Conservation (phyloP, 2,329 filamentous ascomycete genomes). For the Alternaria panax region DNA sequence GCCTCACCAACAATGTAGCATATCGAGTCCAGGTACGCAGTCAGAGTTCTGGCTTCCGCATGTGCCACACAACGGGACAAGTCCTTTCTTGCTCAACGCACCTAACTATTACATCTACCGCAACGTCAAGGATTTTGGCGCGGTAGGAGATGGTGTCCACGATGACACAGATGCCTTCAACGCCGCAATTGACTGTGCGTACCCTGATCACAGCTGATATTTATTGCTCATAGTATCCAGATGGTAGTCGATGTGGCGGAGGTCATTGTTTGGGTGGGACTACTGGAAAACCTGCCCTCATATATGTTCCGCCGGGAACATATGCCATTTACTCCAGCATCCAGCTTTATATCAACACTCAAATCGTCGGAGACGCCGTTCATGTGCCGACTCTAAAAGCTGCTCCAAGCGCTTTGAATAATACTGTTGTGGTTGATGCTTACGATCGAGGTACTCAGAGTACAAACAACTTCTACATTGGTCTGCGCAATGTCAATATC, state of each 20-base stretch:
- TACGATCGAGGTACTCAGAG: neutral
- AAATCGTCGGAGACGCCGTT: neutral
- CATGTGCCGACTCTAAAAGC: neutral
- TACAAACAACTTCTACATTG: neutral
- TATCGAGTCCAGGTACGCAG: neutral
- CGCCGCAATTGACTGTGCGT: neutral
- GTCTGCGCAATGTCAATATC: neutral
- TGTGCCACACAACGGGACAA: neutral
- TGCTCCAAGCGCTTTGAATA: neutral
- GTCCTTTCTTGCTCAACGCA: neutral
- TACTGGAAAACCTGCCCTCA: neutral
- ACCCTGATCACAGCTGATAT: neutral
- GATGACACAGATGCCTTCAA: neutral
- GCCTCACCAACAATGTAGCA: neutral
- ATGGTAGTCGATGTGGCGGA: neutral
- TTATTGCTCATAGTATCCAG: neutral
- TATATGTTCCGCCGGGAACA: neutral
- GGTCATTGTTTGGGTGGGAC: neutral
- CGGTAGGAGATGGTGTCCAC: neutral
- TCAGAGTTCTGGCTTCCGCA: neutral
- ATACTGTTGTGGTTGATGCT: neutral
- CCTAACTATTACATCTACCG: neutral
- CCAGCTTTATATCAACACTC: neutral
- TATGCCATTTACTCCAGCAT: neutral
- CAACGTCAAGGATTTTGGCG: neutral